Evolutionary conservation across 805 yeast species (phyloP).

Genomic region (Cyberlindnera petersonii): DNA sequence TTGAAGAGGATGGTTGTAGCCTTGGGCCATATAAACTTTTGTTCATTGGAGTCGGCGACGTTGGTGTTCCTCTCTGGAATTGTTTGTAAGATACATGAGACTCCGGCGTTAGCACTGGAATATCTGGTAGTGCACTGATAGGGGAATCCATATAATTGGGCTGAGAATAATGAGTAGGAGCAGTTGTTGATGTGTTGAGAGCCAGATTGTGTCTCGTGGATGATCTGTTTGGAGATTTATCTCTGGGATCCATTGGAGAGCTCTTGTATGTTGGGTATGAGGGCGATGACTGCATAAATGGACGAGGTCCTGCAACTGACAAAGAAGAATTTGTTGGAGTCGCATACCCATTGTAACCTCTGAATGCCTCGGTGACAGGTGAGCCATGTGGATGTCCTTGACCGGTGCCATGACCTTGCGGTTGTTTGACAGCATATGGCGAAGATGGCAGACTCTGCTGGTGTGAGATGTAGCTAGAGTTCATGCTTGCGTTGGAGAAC

Average conservation of each 20-base stretch:
- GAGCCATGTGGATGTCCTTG: conserved; percentile 1
- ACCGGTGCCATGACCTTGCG: conserved; percentile 6
- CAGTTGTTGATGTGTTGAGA: conserved; percentile 5
- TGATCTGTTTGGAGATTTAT: conserved; percentile 11
- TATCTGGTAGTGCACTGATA: conserved; percentile 23
- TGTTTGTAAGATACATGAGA: conserved; percentile 1
- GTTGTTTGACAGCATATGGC: conserved; percentile 2
- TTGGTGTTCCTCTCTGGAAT: not conserved
- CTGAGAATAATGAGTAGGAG: not conserved
- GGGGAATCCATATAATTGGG: conserved; percentile 17
- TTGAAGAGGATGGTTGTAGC: conserved; percentile 10
- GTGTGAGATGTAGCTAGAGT: conserved; percentile 3
- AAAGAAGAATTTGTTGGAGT: conserved; percentile 1
- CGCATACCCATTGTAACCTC: not conserved
- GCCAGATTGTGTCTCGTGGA: conserved; percentile 10
- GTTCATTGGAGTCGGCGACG: conserved; percentile 22
- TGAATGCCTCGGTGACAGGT: not conserved
- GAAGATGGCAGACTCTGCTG: not conserved
- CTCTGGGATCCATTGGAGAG: conserved; percentile 10
- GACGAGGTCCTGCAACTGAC: conserved; percentile 12
- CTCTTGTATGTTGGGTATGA: conserved; percentile 2
- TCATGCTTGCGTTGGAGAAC: conserved; percentile 16
- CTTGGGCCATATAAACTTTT: conserved; percentile 25
- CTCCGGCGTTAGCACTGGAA: conserved; percentile 20
- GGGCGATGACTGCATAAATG: conserved; percentile 9